A percentile compares a stretch with the other conserved stretches of the same genome.
Evolutionary conservation across 2,329 filamentous ascomycete species (phyloP).

Genomic region (Aspergillus alliaceus): DNA sequence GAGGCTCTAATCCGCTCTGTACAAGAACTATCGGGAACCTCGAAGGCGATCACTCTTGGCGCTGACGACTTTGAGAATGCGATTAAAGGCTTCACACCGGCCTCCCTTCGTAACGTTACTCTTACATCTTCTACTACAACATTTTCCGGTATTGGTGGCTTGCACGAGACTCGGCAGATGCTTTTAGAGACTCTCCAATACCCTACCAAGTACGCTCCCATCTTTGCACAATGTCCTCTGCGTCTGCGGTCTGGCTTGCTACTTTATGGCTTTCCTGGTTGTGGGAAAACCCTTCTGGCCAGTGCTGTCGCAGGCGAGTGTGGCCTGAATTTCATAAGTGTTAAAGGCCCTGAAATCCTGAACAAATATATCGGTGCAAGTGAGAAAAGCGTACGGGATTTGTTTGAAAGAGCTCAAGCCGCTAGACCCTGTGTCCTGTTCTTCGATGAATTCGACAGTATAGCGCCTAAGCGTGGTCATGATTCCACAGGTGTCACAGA

Average conservation of each 20-base stretch:
- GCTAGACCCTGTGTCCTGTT: constrained; percentile 93
- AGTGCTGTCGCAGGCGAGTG: constrained; percentile 98
- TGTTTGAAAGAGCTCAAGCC: constrained; percentile 87
- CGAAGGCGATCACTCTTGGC: constrained; percentile 63
- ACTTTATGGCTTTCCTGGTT: constrained; percentile 92
- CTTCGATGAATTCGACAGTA: constrained; percentile 98
- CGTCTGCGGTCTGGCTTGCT: constrained; percentile 91
- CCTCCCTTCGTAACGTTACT: constrained; percentile 90
- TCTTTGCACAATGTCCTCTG: constrained; percentile 93
- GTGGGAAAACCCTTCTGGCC: constrained; percentile 92
- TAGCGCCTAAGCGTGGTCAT: constrained; percentile 94
- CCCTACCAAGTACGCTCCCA: constrained; percentile 95
- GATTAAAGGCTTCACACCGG: constrained; percentile 88
- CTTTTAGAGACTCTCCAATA: constrained; percentile 94
- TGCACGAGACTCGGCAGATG: constrained; percentile 83
- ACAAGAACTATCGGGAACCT: constrained; percentile 50
- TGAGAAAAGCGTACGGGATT: constrained; percentile 91
- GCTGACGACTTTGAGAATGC: constrained; percentile 79
- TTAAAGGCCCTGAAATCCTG: constrained; percentile 95
- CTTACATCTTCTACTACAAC: constrained; percentile 90
- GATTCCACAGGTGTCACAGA: constrained; percentile 98
- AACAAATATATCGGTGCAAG: constrained; percentile 99
- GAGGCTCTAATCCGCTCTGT: constrained; percentile 89
- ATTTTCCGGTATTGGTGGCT: constrained; percentile 87
- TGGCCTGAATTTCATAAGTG: constrained; percentile 95